phyloP scores from a whole-genome alignment of 352 stramenopile species.

The Globisporangium takayamanum region DNA sequence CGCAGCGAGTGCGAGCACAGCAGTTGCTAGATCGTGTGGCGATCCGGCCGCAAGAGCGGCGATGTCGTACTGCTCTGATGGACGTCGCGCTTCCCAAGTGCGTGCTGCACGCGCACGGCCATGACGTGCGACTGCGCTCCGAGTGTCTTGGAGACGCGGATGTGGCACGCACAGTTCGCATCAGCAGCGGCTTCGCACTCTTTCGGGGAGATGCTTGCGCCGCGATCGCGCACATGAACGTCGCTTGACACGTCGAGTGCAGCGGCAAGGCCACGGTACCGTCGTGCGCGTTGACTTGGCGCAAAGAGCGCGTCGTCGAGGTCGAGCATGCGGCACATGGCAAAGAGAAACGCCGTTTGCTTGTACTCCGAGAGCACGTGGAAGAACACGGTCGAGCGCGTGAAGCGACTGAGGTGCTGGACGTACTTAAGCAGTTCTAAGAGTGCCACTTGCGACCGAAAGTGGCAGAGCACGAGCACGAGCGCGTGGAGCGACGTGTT shows the following conservation, averaged over 20 bases:
- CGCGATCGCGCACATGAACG: constrained; percentile 33
- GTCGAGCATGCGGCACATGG: constrained; percentile 61
- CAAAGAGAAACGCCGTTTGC: constrained; percentile 47
- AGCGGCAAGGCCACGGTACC: constrained; percentile 31
- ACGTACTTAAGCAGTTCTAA: constrained; percentile 46
- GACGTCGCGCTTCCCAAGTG: constrained; percentile 28
- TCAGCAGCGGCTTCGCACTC: constrained; percentile 30
- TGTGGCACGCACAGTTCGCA: constrained; percentile 23
- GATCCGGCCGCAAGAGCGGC: constrained; percentile 29
- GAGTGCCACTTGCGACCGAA: constrained; percentile 23
- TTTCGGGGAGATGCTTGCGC: constrained; percentile 41
- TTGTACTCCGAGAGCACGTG: constrained; percentile 44
- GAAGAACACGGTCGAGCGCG: constrained; percentile 34
- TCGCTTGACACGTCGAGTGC: constrained; percentile 24
- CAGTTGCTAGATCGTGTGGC: constrained; percentile 19
- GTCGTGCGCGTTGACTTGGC: constrained; percentile 24
- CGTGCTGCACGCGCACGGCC: constrained; percentile 30
- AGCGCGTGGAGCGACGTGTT: constrained; percentile 30
- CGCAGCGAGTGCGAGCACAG: constrained; percentile 1
- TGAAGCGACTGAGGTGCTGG: constrained; percentile 18
- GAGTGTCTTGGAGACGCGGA: constrained; percentile 38
- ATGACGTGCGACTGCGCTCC: constrained; percentile 32
- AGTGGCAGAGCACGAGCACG: constrained; percentile 46
- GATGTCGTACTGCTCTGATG: constrained; percentile 11
- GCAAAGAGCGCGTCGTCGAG: constrained; percentile 58